Evolutionary conservation across 306 rosid species (phyloP).

Genomic region (Biancaea sappan): DNA sequence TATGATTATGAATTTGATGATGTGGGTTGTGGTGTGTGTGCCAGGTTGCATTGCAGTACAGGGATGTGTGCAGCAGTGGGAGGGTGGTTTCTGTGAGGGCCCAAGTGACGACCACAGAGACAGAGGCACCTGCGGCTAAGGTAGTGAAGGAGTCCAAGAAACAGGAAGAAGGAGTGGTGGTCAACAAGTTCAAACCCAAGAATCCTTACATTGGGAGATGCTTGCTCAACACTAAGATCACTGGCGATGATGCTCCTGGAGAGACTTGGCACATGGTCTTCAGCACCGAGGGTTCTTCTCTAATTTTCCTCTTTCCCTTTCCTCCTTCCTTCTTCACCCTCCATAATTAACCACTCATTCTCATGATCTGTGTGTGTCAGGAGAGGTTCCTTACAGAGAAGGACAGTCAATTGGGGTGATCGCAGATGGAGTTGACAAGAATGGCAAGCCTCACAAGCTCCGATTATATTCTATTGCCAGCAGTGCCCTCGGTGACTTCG

Average conservation of each 20-base stretch:
- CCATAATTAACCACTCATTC: neutral
- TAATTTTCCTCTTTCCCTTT: neutral
- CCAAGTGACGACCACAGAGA: constrained; percentile 74
- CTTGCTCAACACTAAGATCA: constrained; percentile 94
- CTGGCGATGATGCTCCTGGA: constrained; percentile 98
- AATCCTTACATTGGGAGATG: constrained; percentile 73
- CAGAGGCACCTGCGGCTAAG: constrained; percentile 71
- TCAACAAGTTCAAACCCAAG: constrained; percentile 86
- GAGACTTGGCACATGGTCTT: constrained; percentile 99
- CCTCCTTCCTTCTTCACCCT: neutral
- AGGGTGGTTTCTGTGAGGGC: constrained; percentile 69
- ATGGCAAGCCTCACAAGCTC: constrained; percentile 93
- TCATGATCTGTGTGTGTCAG: constrained; percentile 42
- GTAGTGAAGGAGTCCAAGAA: constrained; percentile 82
- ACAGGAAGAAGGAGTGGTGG: constrained; percentile 82
- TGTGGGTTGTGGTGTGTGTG: constrained; percentile 25
- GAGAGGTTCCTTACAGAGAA: constrained; percentile 95
- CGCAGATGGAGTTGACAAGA: constrained; percentile 83
- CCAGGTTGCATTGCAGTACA: constrained; percentile 59
- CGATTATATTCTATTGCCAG: constrained; percentile 90
- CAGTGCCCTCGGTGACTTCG: constrained; percentile 93
- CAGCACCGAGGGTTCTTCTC: constrained; percentile 77
- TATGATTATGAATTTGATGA: constrained; percentile 7
- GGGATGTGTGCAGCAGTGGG: constrained; percentile 54
- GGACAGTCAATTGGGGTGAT: constrained; percentile 96